Base-by-base conservation (phyloP, 441 rosid species). In the Gossypium trilobum region DNA sequence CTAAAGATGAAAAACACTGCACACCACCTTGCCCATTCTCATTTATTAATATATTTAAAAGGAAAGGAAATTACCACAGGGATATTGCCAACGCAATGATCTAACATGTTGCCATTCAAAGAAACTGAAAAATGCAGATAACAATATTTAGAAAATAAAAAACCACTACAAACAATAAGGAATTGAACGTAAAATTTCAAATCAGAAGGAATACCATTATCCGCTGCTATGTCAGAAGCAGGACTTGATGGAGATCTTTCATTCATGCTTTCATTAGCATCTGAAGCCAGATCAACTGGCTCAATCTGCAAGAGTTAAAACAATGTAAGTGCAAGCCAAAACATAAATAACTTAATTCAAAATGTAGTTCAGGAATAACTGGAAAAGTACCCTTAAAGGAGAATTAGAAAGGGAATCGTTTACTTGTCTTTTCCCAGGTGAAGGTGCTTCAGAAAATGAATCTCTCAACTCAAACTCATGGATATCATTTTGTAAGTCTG, bases 201-300 rank as follows among this genome's bases (percentile, higher is more conserved):
- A 29, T 46, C 17, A 20, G 54, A 72, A 74, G 72, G 58, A 73
- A 73, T 81, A 85, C 90, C 87, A 75, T 80, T 81, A 63, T 71
- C 83, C 59, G 77, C 85, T 23, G 80, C 86, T 52, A 60, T 44
- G 75, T 84, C 87, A 74, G 89, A 87, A 79, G 78, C 59, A 70
- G 81, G 72, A 82, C 85, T 87, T 68, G 84, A 72, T 6, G 83
- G 80, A 71, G 86, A 79, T 73, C 72, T 84, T 72, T 88, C 89
- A 57, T 80, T 75, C 78, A 81, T 74, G 70, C 78, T 83, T 78
- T 78, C 89, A 80, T 84, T 85, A 69, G 74, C 82, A 74, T 83
- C 86, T 58, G 87, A 82, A 77, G 85, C 82, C 76, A 78, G 75
- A 80, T 83, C 87, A 73, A 58, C 86, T 63, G 79, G 77, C 70